Base-by-base conservation (phyloP, 2,329 filamentous ascomycete species). In the Colletotrichum salicis region DNA sequence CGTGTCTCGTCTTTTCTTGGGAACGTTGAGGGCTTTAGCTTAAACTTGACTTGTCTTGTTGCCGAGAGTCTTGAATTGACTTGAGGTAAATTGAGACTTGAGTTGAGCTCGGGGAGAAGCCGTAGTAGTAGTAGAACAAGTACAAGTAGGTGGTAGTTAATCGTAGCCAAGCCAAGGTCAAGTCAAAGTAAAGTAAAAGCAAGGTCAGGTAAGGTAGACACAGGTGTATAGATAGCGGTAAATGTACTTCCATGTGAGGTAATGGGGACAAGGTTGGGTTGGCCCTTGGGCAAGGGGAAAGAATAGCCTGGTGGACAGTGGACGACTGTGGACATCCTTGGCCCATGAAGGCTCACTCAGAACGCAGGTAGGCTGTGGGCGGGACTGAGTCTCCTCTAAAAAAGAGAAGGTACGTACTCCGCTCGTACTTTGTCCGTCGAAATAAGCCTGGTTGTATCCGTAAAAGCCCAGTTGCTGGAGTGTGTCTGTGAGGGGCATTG, bases 401-500 rank as follows among this genome's bases (percentile, higher is more conserved):
- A 68, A 67, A 52, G 59, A 22, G 45, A 22, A 15, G 59, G 19
- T 56, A 69, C 57, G 65, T 64, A 69, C 27, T 29, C 27, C 27
- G 27, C 27, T 29, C 27, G 27, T 29, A 29, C 27, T 29, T 29
- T 29, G 41, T 48, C 41, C 19, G 41, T 48, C 41, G 41, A 48
- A 22, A 22, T 52, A 10, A 22, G 31, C 37, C 37, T 41, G 37
- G 37, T 41, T 41, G 37, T 41, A 41, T 41, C 37, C 15, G 41
- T 41, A 31, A 10, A 27, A 54, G 48, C 24, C 57, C 24, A 24
- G 48, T 31, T 37, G 29, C 55, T 64, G 19, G 37, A 41, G 37
- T 7, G 37, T 7, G 37, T 41, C 37, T 27, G 33, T 24, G 48
- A 58, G 66, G 66, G 52, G 66, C 60, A 71, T 71, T n/a, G 59